Percentiles rank a stretch among this genome's conserved stretches.
Evolutionary conservation across 2,329 filamentous ascomycete species (phyloP).

Genomic region (Diaporthe capsici): DNA sequence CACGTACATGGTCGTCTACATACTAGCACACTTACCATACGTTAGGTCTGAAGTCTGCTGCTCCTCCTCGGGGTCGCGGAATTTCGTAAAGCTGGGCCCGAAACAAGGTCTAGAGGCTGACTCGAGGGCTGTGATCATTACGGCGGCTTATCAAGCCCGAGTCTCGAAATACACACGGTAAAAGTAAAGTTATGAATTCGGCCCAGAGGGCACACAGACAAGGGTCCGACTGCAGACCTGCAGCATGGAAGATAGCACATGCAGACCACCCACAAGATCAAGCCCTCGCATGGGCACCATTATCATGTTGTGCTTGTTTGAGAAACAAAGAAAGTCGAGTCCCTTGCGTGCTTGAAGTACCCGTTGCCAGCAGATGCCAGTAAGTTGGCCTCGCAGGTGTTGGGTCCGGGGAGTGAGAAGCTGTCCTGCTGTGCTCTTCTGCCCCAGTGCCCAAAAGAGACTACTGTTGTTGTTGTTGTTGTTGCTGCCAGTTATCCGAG

Average conservation of each 20-base stretch:
- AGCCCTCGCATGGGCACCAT: background rate
- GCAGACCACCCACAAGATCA: background rate
- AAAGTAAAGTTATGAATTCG: slow-evolving; percentile 19
- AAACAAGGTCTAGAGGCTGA: slow-evolving; percentile 27
- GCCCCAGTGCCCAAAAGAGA: background rate
- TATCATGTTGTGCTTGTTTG: slow-evolving; percentile 1
- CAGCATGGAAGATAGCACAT: background rate
- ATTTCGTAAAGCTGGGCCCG: slow-evolving; percentile 8
- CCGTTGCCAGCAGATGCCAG: slow-evolving; percentile 11
- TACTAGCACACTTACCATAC: background rate
- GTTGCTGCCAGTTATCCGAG: slow-evolving; percentile 21
- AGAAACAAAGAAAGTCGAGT: slow-evolving; percentile 21
- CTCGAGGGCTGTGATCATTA: slow-evolving; percentile 23
- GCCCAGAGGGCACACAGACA: slow-evolving; percentile 3
- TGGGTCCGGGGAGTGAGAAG: background rate
- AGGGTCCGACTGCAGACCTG: slow-evolving; percentile 5
- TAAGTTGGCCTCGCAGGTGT: background rate
- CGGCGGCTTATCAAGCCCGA: slow-evolving; percentile 22
- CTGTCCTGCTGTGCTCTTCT: background rate
- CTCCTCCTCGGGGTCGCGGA: slow-evolving; percentile 15
- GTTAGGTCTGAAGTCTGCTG: background rate
- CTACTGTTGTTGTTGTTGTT: background rate
- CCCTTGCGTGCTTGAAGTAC: background rate
- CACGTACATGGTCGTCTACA: background rate
- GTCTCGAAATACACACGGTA: slow-evolving; percentile 19